Evolutionary conservation across 805 yeast species (phyloP), one percentile per base, ranked within the genome.

Genomic region (Torulaspora delbrueckii): DNA sequence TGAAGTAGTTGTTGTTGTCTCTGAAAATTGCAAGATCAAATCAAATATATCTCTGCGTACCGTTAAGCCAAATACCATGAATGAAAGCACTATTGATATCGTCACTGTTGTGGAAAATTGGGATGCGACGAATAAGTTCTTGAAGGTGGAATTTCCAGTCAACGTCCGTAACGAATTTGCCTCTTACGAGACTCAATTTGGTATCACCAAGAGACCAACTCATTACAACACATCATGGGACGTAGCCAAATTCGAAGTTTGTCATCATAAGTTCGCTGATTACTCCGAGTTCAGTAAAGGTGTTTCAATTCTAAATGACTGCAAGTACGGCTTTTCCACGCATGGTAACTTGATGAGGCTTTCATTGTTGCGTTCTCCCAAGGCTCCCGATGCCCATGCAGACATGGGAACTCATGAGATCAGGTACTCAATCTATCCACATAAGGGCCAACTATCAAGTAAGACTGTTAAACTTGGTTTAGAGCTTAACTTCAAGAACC

Each of bases 141-240:
- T 91, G 65, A 93, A 93, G 66, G 96, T 88, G 8, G 96, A 93
- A 66, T 91, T 93, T 68, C 96, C 97, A 1, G 95, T 91, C 16
- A 84, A 86, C 24, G 75, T 91, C 14, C 78, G 78, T 54, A 74
- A 78, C 32, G 93, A 90, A 16, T 74, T 60, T 44, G 98, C 96
- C 1, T 79, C 81, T 46, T 93, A 87, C 64, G 99, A 91, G 65
- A 89, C 97, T 2, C 96, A 90, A 64, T 91, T 86, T 67, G 99
- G 99, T 43, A 67, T 86, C 37, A 91, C 96, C 5, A 81, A 78
- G 58, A 79, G 98, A 54, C 96, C 98, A 39, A 91, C 98, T 0
- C 97, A 91, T 66, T 91, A 74, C 70, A 93, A 91, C 63, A 91
- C 99, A 0, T 72, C 87, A 0, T 91, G 98, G 98, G 99, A 91